Base-by-base conservation (phyloP, 495 filamentous ascomycete species). In the Neurospora sp. region DNA sequence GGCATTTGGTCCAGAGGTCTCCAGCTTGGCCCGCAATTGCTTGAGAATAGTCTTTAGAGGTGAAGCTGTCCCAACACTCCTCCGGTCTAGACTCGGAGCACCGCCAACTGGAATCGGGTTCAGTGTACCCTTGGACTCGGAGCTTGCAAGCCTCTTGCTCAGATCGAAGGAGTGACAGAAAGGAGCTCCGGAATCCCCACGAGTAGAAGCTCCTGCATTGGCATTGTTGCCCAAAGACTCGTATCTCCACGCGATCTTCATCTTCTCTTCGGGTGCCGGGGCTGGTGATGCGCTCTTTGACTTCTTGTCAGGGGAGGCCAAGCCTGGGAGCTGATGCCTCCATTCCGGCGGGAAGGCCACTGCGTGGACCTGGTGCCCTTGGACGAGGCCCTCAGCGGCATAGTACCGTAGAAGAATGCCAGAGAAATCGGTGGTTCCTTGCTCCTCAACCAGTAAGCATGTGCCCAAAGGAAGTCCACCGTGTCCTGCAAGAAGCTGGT, bases 231-330 rank as follows among this genome's bases (percentile, higher is more conserved):
- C 91, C 74, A 98, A 80, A 22, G 90, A 88, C 80, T 98, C 94
- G 82, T 99, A 99, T 80, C 96, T 85, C 96, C 96, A 99, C 10
- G 96, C 96, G 81, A 99, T 99, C 83, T 97, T 98, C 96, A 99
- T 99, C 80, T 89, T 91, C 71, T 96, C 93, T 39, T 87, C 85
- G 14, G 79, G 75, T 2, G 81, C 65, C 0, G 77, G 27, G 1
- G 80, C 75, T 22, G 79, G 74, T 73, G 86, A 75, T 78, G 79
- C 75, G 69, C 82, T 76, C 82, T 75, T 85, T 75, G 73, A 75
- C 42, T 79, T 82, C 47, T 83, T 80, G 44, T 80, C 77, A 0
- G 86, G 83, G 0, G 83, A 85, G 39, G 89, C 86, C 20, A 96
- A 74, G 0, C 90, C 95, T 12, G 96, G 96, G 22, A 98, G 86